Evolutionary conservation across 495 filamentous ascomycete species (phyloP), one percentile per base, ranked within the genome.

Genomic region (Trichoderma erinaceum): DNA sequence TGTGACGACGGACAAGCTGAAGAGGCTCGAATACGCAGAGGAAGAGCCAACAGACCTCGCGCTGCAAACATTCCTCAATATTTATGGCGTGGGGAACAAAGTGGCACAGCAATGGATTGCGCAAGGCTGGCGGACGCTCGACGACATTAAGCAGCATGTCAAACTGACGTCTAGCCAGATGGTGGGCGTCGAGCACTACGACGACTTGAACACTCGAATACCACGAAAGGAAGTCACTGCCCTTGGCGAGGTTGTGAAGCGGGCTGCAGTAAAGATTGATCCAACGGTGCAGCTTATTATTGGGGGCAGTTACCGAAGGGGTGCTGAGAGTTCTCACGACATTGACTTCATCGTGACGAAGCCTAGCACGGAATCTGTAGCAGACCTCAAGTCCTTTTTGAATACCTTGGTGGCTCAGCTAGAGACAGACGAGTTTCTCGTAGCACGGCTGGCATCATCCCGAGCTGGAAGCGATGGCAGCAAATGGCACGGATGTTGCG

Each of bases 401-500:
- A 81, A 88, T 32, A 76, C 73, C 5, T 83, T 98, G 2, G 81
- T 96, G 2, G 85, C 83, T 0, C 70, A 75, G 10, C 83, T 99
- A 13, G 86, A 85, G 27, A 68, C 74, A 3, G 75, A 80, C 46
- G 84, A 81, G 0, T 97, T 96, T 73, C 72, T 86, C 5, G 82
- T 81, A 4, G 80, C 79, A 3, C 76, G 76, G 3, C 78, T 86
- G 32, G 79, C 82, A 3, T 73, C 78, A 10, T 74, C 79, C 23
- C 75, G 76, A 56, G 66, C 70, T 4, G 61, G 72, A 18, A 70
- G 71, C 41, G 75, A 73, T n/a, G 81, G 77, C 16, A 89, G 87
- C 50, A 90, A 97, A 80, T 97, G 92, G 92, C 92, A 96, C 68
- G 95, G 95, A 3, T 93, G 92, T 56, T 96, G 89, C 15, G 80